A percentile compares a stretch with the other conserved stretches of the same genome.
phyloP scores from a whole-genome alignment of 257 asterid genomes.

The Jacaranda mimosifolia region DNA sequence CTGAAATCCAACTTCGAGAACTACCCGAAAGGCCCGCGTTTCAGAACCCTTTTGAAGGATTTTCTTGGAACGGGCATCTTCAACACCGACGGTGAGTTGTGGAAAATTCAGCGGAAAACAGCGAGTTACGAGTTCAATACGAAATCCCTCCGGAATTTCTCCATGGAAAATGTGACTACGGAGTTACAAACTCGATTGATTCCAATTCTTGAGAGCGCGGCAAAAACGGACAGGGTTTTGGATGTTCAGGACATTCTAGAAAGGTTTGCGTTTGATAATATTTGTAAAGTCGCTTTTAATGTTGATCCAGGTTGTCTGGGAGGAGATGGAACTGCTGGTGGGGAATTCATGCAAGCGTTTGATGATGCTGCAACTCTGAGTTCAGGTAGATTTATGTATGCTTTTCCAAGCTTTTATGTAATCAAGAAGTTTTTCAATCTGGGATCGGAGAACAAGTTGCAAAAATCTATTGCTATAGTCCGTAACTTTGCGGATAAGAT shows the following conservation, averaged over 20 bases:
- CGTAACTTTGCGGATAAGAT: slow-evolving; percentile 78
- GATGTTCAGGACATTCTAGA: slow-evolving; percentile 83
- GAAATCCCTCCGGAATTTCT: slow-evolving; percentile 79
- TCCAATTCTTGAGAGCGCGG: slow-evolving; percentile 59
- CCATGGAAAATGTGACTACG: slow-evolving; percentile 60
- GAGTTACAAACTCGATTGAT: slow-evolving; percentile 63
- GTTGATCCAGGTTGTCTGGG: slow-evolving; percentile 80
- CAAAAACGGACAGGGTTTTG: slow-evolving; percentile 32
- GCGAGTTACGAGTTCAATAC: slow-evolving; percentile 94
- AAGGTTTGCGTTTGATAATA: slow-evolving; percentile 84
- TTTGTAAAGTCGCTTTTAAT: slow-evolving; percentile 77
- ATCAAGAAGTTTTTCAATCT: slow-evolving; percentile 62
- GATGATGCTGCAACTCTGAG: slow-evolving; percentile 83
- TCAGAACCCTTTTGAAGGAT: slow-evolving; percentile 64
- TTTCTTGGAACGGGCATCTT: slow-evolving; percentile 84
- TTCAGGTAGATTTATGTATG: slow-evolving; percentile 80
- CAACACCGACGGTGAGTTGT: slow-evolving; percentile 70
- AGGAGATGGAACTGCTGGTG: slow-evolving; percentile 66
- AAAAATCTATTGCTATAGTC: slow-evolving; percentile 59
- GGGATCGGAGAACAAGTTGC: slow-evolving; percentile 70
- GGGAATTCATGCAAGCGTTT: slow-evolving; percentile 81
- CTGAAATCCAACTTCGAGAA: slow-evolving; percentile 76
- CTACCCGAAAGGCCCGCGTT: slow-evolving; percentile 80
- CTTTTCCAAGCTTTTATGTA: slow-evolving; percentile 46
- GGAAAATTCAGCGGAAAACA: slow-evolving; percentile 82